phyloP scores from a whole-genome alignment of 2,329 filamentous ascomycete genomes.

The Aureobasidium vineae region DNA sequence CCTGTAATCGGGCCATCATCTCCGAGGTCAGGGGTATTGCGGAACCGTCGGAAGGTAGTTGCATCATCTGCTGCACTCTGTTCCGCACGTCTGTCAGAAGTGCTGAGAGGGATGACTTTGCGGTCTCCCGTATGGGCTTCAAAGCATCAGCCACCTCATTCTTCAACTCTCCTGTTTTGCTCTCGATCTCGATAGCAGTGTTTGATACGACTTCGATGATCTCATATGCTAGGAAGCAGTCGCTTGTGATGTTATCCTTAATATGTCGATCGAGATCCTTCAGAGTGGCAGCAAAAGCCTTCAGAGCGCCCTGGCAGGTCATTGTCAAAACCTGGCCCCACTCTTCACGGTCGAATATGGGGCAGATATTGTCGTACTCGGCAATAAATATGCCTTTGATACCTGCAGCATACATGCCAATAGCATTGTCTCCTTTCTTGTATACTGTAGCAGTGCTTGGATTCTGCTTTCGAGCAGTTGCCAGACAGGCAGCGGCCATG shows the following conservation, averaged over 20 bases:
- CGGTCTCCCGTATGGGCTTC: conserved; percentile 87
- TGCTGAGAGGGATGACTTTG: conserved; percentile 78
- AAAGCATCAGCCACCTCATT: conserved; percentile 77
- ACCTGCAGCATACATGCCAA: conserved; percentile 81
- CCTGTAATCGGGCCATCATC: conserved; percentile 80
- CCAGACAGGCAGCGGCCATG: conserved; percentile 78
- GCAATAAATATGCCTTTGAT: conserved; percentile 84
- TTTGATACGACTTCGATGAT: conserved; percentile 85
- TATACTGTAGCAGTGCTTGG: conserved; percentile 77
- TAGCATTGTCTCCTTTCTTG: conserved; percentile 82
- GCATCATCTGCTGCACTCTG: conserved; percentile 62
- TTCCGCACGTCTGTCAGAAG: conserved; percentile 79
- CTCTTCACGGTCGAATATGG: conserved; percentile 80
- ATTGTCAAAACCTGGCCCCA: conserved; percentile 76
- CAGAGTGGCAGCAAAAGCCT: conserved; percentile 80
- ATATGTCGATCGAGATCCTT: conserved; percentile 89
- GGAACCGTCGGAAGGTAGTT: conserved; percentile 74
- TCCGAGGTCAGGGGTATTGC: conserved; percentile 75
- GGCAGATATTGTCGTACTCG: conserved; percentile 88
- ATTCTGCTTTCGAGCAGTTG: conserved; percentile 76
- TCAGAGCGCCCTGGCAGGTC: conserved; percentile 73
- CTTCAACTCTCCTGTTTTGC: conserved; percentile 82
- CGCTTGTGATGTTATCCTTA: conserved; percentile 78
- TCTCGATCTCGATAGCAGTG: conserved; percentile 75
- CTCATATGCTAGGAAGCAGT: conserved; percentile 94